Evolutionary conservation across 73 alveolate species (phyloP), one percentile per base, ranked within the genome.

Genomic region (Loxodes magnus): DNA sequence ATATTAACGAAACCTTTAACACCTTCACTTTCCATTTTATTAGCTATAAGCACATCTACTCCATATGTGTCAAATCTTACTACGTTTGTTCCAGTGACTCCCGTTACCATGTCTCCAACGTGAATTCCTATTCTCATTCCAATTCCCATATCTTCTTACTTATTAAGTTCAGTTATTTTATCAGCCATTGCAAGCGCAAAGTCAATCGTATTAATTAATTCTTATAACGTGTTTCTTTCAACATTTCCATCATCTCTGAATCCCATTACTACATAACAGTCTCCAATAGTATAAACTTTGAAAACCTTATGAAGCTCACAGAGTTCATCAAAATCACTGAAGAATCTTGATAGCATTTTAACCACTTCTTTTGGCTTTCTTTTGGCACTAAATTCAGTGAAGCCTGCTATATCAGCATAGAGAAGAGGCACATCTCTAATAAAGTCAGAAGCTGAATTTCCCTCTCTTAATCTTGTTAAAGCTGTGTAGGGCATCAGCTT

Each of bases 201-300:
- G 36, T 82, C 83, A 15, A 84, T 73, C 19, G 78, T 90, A 78
- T 78, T 79, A 64, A 58, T 65, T 9, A 79, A 87, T 57, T 82
- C 95, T 27, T 70, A 67, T 43, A 77, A 66, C 38, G 67, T 68
- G 72, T 78, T 66, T 43, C 95, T 61, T 54, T 82, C 74, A 51
- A 62, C 72, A 46, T 64, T 77, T 19, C 88, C 88, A n/a, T 62
- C 83, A 35, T 68, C n/a, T n/a, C n/a, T n/a, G n/a, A n/a, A 67
- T 10, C 95, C 95, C 58, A 82, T 61, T 2, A 79, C 95, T 22
- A 82, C 95, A 66, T 82, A 82, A 39, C 95, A 82, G 73, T 82
- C 95, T 12, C 95, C 95, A 0, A 82, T 82, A 5, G 95, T 83
- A 48, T 78, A 82, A 1, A 83, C 80, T 79, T 83, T 83, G 56